Percentiles rank a stretch among this genome's conserved stretches.
Evolutionary conservation across 129 eudicot species (phyloP).

Genomic region (Flaveria trinervia): DNA sequence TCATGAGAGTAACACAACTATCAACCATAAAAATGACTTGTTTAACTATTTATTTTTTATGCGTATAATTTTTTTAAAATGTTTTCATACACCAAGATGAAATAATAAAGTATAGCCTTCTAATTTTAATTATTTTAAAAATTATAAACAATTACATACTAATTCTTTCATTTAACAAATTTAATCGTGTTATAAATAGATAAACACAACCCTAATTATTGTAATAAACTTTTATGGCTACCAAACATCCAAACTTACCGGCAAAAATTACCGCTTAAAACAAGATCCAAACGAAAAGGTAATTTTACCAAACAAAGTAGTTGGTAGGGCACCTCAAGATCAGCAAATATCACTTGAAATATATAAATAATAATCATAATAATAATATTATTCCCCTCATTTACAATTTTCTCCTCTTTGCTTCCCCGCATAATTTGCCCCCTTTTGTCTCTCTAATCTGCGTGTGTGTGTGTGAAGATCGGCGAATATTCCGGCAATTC

Average conservation of each 20-base stretch:
- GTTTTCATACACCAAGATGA: too few species aligned
- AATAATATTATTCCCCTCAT: background rate
- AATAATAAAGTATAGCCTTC: too few species aligned
- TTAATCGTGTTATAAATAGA: too few species aligned
- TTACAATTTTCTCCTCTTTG: constrained; percentile 8
- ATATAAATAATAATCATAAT: background rate
- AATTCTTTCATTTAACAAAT: too few species aligned
- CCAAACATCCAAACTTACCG: background rate
- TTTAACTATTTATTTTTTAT: too few species aligned
- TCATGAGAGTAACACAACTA: too few species aligned
- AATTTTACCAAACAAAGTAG: background rate
- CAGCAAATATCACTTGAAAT: background rate
- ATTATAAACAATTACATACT: too few species aligned
- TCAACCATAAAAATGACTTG: too few species aligned
- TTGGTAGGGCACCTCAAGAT: background rate
- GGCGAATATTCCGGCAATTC: constrained; percentile 13
- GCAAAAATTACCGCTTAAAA: background rate
- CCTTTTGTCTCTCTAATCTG: constrained; percentile 26
- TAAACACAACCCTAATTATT: too few species aligned
- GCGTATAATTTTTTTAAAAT: too few species aligned
- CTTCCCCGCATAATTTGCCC: constrained; percentile 55
- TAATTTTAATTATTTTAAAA: too few species aligned
- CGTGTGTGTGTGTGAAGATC: constrained; percentile 15
- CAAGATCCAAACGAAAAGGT: background rate
- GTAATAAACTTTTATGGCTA: too few species aligned